Evolutionary conservation across 2,329 filamentous ascomycete genomes (phyloP).

Genomic region (Hawksworthiomyces lignivorus): DNA sequence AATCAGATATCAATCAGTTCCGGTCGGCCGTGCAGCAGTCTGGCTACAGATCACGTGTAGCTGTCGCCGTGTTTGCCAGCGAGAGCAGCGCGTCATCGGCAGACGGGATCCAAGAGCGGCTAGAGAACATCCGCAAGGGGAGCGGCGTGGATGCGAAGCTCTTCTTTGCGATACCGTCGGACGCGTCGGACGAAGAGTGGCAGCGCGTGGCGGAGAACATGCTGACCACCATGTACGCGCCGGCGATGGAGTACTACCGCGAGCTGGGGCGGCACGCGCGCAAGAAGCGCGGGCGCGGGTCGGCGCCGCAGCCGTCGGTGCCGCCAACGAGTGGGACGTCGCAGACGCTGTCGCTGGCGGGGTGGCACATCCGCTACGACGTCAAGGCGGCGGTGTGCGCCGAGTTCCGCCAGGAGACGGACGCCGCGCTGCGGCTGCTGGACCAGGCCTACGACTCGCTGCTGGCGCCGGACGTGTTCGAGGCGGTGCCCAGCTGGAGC

Average conservation of each 20-base stretch:
- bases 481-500: slow-evolving; percentile 83
- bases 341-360: slow-evolving; percentile 73
- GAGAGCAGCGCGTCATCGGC: slow-evolving; percentile 31
- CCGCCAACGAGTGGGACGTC: slow-evolving; percentile 79
- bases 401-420: slow-evolving; percentile 89
- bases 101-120: slow-evolving; percentile 52
- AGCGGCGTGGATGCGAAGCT: slow-evolving; percentile 76
- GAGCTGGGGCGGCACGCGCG: slow-evolving; percentile 88
- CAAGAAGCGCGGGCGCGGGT: slow-evolving; percentile 75
- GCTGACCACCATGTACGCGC: slow-evolving; percentile 62
- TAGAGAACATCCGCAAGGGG: slow-evolving; percentile 70
- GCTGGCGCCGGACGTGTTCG: slow-evolving; percentile 75
- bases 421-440: slow-evolving; percentile 76
- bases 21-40: slow-evolving; percentile 60
- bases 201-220: slow-evolving; percentile 66
- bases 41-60: slow-evolving; percentile 69
- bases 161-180: slow-evolving; percentile 75
- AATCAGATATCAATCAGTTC: slow-evolving; percentile 74
- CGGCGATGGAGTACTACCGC: slow-evolving; percentile 82
- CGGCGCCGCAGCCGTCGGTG: slow-evolving; percentile 70
- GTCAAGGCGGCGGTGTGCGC: slow-evolving; percentile 88
- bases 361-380: slow-evolving; percentile 92
- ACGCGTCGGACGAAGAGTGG: slow-evolving; percentile 63
- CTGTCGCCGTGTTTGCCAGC: slow-evolving; percentile 71
- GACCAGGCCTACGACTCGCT: slow-evolving; percentile 80